phyloP scores from a whole-genome alignment of 192 early-diverging fungal species.

The Backusella morwellensis region DNA sequence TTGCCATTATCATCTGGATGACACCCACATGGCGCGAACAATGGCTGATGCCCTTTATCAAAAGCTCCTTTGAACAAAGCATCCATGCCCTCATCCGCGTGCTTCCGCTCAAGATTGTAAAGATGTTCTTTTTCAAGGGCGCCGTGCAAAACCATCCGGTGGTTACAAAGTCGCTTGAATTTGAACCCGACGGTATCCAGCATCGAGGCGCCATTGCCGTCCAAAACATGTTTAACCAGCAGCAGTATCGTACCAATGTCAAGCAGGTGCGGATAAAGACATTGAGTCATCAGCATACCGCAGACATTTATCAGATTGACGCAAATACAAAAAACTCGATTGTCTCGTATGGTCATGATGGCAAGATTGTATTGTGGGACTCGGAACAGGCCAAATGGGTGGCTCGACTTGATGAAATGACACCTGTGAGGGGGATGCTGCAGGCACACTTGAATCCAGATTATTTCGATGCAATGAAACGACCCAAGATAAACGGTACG shows the following conservation, averaged over 20 bases:
- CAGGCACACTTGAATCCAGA: background rate
- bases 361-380: constrained; percentile 32
- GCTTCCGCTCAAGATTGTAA: background rate
- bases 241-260: constrained; percentile 7
- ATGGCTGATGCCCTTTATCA: constrained; percentile 18
- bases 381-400: constrained; percentile 19
- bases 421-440: background rate
- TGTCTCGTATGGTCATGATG: constrained; percentile 30
- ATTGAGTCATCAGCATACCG: constrained; percentile 19
- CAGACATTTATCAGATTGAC: constrained; percentile 24
- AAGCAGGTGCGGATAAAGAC: constrained; percentile 21
- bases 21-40: constrained; percentile 17
- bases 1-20: constrained; percentile 28
- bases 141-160: background rate
- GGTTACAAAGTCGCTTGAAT: constrained; percentile 11
- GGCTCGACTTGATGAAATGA: constrained; percentile 27
- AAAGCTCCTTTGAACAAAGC: background rate
- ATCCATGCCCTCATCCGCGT: background rate
- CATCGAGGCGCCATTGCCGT: constrained; percentile 26
- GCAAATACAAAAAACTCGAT: constrained; percentile 24
- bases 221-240: constrained; percentile 17
- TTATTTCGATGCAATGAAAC: background rate
- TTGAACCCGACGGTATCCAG: constrained; percentile 18
- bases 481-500: background rate
- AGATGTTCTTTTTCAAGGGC: background rate